Evolutionary conservation across 169 alveolate species (phyloP), one percentile per base, ranked within the genome.

Genomic region (Cryptosporidium xiaoi): DNA sequence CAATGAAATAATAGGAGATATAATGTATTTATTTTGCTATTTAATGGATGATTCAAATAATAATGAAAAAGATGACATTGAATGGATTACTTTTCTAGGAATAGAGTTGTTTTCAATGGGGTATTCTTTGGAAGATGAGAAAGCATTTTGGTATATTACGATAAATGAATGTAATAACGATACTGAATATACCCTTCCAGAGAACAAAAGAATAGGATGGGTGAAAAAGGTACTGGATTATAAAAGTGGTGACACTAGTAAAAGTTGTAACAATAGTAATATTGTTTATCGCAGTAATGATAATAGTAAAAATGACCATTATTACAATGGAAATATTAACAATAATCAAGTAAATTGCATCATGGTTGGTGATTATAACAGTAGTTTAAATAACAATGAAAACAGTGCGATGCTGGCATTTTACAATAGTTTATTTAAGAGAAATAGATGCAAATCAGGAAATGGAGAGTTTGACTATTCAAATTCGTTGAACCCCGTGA

Each of bases 71-170:
- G 13, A 3, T 3, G 1, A 40, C 48, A 8, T 40, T 3, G 13
- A 40, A 6, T 77, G 87, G 87, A 36, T 16, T 13, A 60, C 87
- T 12, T 44, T 77, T 40, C 13, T 77, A 29, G 71, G 77, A 2
- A 56, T 77, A n/a, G 65, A 60, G 40, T 29, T 77, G 36, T 77
- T 77, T 44, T 77, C 87, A 13, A 62, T 60, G 8, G 71, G 71
- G 27, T 77, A 77, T 36, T 77, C 77, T 44, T 46, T 56, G 50
- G 87, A 77, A 13, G 71, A 77, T 24, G 87, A 77, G 40, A 77
- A 58, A 29, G 24, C 66, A 12, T 44, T 36, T 46, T 77, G 87
- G 87, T 77, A 77, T 24, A 40, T 62, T 18, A 44, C 87, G 0
- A 40, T 60, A 10, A 48, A 18, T 53, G 83, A 69, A 16, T 56